A percentile compares a stretch with the other conserved stretches of the same genome.
Conservation (phyloP, 352 stramenopile species). For the Globisporangium parvum region DNA sequence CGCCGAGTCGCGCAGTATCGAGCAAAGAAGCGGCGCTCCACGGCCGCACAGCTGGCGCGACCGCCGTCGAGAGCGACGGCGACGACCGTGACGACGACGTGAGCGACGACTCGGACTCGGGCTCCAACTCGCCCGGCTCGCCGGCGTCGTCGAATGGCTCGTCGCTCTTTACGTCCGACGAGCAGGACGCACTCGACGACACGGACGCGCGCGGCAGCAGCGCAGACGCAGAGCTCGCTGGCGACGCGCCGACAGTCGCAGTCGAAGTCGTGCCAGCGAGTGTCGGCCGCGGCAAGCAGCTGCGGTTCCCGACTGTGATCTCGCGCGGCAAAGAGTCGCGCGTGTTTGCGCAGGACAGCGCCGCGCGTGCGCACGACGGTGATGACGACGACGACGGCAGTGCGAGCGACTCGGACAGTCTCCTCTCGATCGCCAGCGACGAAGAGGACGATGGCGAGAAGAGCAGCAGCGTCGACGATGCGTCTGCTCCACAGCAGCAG, state of each 20-base stretch:
- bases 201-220: slow-evolving; percentile 5
- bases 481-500: background rate
- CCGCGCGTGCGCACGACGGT: slow-evolving; percentile 5
- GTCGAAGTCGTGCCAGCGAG: slow-evolving; percentile 70
- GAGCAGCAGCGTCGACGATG: slow-evolving; percentile 5
- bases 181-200: slow-evolving; percentile 15
- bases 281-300: slow-evolving; percentile 70
- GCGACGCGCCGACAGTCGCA: slow-evolving; percentile 16
- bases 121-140: slow-evolving; percentile 19
- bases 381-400: slow-evolving; percentile 20
- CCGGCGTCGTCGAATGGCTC: slow-evolving; percentile 22
- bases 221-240: too few relatives aligned
- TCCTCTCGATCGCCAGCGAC: slow-evolving; percentile 63
- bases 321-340: slow-evolving; percentile 69
- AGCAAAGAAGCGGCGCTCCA: slow-evolving; percentile 80
- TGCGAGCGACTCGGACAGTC: slow-evolving; percentile 62
- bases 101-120: slow-evolving; percentile 16
- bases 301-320: slow-evolving; percentile 63
- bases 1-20: slow-evolving; percentile 67
- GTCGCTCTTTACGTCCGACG: slow-evolving; percentile 27
- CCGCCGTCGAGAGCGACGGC: slow-evolving; percentile 17
- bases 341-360: slow-evolving; percentile 33
- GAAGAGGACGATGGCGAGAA: slow-evolving; percentile 53
- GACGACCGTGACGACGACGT: slow-evolving; percentile 22
- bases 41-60: slow-evolving; percentile 23